Evolutionary conservation across 768 basidiomycete genomes (phyloP).

Genomic region (Mycena pura): DNA sequence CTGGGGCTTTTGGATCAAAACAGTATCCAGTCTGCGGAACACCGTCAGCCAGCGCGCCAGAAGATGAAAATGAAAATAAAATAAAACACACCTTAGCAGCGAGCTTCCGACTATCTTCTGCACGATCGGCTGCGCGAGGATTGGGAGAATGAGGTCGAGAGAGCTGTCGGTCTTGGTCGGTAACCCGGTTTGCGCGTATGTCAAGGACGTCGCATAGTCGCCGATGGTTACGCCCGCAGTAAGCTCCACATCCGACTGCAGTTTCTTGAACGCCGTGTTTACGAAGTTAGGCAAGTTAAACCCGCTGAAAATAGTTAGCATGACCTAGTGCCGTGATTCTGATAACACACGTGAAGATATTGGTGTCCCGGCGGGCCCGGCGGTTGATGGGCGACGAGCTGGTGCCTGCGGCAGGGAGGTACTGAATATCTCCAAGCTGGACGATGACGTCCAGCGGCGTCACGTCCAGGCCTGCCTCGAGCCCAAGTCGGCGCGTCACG

Average conservation of each 20-base stretch:
- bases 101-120: constrained; percentile 71
- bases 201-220: constrained; percentile 65
- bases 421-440: constrained; percentile 67
- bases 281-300: constrained; percentile 71
- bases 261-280: constrained; percentile 67
- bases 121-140: constrained; percentile 77
- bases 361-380: constrained; percentile 39
- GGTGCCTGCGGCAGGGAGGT: constrained; percentile 50
- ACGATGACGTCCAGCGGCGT: constrained; percentile 73
- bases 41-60: background rate
- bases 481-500: constrained; percentile 68
- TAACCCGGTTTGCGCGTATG: constrained; percentile 64
- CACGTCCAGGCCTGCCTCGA: constrained; percentile 65
- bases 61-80: background rate
- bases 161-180: constrained; percentile 66
- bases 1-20: constrained; percentile 66
- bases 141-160: constrained; percentile 68
- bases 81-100: constrained; percentile 51
- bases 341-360: constrained; percentile 60
- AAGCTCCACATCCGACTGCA: constrained; percentile 67
- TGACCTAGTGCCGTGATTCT: background rate
- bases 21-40: constrained; percentile 55
- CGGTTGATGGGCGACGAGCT: constrained; percentile 35
- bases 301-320: constrained; percentile 43
- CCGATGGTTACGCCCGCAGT: constrained; percentile 65